Evolutionary conservation across 306 rosid genomes (phyloP).

Genomic region (Citrullus mucosospermus): DNA sequence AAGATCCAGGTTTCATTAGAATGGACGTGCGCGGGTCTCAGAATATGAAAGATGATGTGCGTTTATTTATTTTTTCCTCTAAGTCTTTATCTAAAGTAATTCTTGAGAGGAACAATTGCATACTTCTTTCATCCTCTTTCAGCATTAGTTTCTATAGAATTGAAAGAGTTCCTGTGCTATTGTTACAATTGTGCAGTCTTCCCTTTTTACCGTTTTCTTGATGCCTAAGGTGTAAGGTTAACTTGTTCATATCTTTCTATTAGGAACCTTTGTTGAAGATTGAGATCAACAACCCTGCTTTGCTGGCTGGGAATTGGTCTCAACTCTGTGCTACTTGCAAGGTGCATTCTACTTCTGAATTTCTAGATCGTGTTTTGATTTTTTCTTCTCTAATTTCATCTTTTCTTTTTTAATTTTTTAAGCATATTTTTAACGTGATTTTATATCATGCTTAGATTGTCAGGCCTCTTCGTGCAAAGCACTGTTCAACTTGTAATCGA

Average conservation of each 20-base stretch:
- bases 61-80: conserved; percentile 15
- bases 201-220: neutral
- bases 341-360: conserved; percentile 35
- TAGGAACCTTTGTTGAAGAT: conserved; percentile 89
- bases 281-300: conserved; percentile 82
- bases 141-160: neutral
- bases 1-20: conserved; percentile 93
- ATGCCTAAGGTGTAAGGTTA: neutral
- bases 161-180: neutral
- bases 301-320: conserved; percentile 91
- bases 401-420: neutral
- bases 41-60: conserved; percentile 78
- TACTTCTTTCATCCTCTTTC: neutral
- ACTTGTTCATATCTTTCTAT: conserved; percentile 12
- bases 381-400: neutral
- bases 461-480: conserved; percentile 99
- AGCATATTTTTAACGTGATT: neutral
- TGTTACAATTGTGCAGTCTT: neutral
- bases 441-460: conserved; percentile 48
- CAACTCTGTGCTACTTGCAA: conserved; percentile 79
- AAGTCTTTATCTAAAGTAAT: neutral
- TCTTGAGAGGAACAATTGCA: neutral
- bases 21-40: conserved; percentile 45
- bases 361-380: neutral
- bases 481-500: conserved; percentile 85